Evolutionary conservation across 257 asterid genomes (phyloP).

Genomic region (Anisodus tanguticus): DNA sequence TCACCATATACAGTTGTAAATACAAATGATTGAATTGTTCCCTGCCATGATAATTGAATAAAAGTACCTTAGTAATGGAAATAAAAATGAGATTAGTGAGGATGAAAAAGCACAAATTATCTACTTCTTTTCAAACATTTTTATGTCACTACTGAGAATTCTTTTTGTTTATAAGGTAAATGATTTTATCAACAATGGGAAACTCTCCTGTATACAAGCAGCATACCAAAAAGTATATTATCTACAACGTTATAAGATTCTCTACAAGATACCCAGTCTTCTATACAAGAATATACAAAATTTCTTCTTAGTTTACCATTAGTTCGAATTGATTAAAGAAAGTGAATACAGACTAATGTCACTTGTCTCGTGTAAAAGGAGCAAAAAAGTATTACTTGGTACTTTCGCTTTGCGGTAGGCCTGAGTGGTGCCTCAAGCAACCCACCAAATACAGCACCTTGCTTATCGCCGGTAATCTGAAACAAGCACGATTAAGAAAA

Average conservation of each 20-base stretch:
- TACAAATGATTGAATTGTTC: constrained; percentile 81
- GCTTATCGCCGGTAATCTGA: constrained; percentile 89
- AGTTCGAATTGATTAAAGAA: neutral
- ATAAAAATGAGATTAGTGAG: neutral
- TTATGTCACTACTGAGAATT: neutral
- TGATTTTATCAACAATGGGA: neutral
- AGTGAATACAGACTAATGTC: neutral
- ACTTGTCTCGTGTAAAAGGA: neutral
- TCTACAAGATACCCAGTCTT: neutral
- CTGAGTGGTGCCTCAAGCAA: constrained; percentile 86
- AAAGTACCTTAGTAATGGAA: neutral
- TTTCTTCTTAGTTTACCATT: neutral
- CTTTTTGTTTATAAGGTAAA: neutral
- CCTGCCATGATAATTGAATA: constrained; percentile 50
- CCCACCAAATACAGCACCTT: constrained; percentile 95
- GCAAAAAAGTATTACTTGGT: constrained; percentile 52
- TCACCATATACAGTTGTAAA: constrained; percentile 92
- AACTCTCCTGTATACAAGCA: neutral
- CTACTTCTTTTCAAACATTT: neutral
- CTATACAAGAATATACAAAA: neutral
- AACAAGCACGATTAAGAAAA: constrained; percentile 22
- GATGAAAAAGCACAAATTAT: neutral
- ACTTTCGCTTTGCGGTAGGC: constrained; percentile 80
- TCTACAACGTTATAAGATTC: neutral
- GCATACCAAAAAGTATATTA: neutral